These are phyloP conservation scores for Phialocephala sp. DNA, from an alignment of 2,329 filamentous ascomycete genomes.

Conservation along the genomic window DNA sequence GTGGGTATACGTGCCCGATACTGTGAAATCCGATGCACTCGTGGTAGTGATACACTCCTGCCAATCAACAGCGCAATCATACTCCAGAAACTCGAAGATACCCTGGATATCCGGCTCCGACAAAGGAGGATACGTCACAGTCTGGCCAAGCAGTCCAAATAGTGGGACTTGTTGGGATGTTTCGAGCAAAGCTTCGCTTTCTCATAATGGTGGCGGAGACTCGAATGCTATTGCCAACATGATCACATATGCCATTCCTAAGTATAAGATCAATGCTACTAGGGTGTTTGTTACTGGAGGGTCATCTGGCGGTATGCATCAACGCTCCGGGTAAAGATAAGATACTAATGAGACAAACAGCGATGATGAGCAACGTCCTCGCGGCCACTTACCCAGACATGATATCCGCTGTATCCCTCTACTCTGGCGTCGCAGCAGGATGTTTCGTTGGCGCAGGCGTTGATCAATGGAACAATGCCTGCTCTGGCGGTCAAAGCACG, in stretches of 20 bases:
- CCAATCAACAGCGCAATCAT: slow-evolving; percentile 48
- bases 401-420: slow-evolving; percentile 51
- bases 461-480: slow-evolving; percentile 59
- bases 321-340: too few species aligned
- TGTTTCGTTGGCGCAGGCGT: slow-evolving; percentile 51
- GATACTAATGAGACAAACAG: slow-evolving; percentile 25
- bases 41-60: slow-evolving; percentile 35
- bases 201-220: slow-evolving; percentile 61
- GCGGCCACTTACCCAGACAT: slow-evolving; percentile 51
- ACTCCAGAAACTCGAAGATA: slow-evolving; percentile 39
- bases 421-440: slow-evolving; percentile 51
- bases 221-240: slow-evolving; percentile 62
- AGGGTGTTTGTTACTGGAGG: slow-evolving; percentile 60
- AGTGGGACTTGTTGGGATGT: slow-evolving; percentile 64
- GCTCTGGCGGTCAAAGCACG: slow-evolving; percentile 44
- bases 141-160: slow-evolving; percentile 61
- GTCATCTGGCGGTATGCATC: slow-evolving; percentile 49
- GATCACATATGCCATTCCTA: slow-evolving; percentile 57
- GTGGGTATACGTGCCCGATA: slow-evolving; percentile 35
- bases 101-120: slow-evolving; percentile 59
- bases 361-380: slow-evolving; percentile 57
- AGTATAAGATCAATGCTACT: slow-evolving; percentile 55
- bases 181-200: slow-evolving; percentile 51
- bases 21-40: slow-evolving; percentile 30
- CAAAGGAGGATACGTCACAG: slow-evolving; percentile 61